Evolutionary conservation across 805 yeast species (phyloP), one percentile per base, ranked within the genome.

Genomic region (Kodamaea restingae): DNA sequence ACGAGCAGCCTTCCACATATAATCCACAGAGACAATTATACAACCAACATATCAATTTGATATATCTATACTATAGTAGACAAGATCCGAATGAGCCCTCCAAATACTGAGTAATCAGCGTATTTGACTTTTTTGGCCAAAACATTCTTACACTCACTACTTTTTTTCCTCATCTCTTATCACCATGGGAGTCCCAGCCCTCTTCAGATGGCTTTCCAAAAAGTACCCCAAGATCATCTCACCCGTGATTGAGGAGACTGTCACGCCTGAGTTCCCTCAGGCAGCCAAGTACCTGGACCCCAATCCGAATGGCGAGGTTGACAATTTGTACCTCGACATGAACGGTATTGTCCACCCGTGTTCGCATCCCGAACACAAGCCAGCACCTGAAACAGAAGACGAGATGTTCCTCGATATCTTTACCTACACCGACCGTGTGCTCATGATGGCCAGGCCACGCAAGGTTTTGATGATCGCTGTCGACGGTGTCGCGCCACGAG

Each of bases 341-440:
- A 93, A 93, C 58, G 98, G 98, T 69, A 93, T 93, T 55, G 98
- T 93, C 4, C 99, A 93, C 68, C 98, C 98, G 1, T 93, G 98
- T 70, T 84, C 97, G 2, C 99, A 93, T 61, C 99, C 99, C 1
- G 98, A 91, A 55, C 85, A 91, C 49, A 83, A 83, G 50, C 96
- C 96, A 0, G 83, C 98, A 0, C 99, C 99, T 9, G 95, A 81
- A 50, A 88, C 91, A 0, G 98, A 93, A 55, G 96, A 88, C 44
- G 97, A 93, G 55, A 93, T 93, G 98, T 80, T 93, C 70, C 62
- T 90, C 42, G 98, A 91, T 33, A 83, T 93, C 18, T 93, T 93
- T 65, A 81, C 80, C 50, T 93, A 93, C 58, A 93, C 98, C 0
- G 95, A 93, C 48, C 73, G 96, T 34, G 96, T 93, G 5, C 65